phyloP scores from a whole-genome alignment of 768 basidiomycete species.

The Melanogaster broomeanus region DNA sequence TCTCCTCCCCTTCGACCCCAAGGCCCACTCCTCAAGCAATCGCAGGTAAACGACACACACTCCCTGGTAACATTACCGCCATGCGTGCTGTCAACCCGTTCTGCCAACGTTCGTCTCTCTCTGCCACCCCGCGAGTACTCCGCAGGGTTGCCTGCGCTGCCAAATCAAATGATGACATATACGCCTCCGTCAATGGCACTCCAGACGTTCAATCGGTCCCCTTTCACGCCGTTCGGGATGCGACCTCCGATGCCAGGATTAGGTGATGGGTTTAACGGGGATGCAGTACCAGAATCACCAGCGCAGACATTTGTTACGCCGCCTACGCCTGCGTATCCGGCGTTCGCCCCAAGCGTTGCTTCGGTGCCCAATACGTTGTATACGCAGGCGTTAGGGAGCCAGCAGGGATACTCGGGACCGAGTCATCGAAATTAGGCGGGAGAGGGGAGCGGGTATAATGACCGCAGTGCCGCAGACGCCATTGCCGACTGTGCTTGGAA shows the following conservation, averaged over 20 bases:
- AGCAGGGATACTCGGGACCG: conserved; percentile 50
- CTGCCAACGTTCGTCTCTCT: conserved; percentile 22
- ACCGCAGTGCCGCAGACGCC: conserved; percentile 51
- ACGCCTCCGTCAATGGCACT: conserved; percentile 38
- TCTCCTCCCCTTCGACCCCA: conserved; percentile 28
- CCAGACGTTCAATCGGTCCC: conserved; percentile 30
- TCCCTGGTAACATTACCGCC: conserved; percentile 37
- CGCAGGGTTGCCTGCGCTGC: conserved; percentile 8
- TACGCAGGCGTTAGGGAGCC: conserved; percentile 53
- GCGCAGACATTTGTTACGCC: conserved; percentile 35
- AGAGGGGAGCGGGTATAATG: conserved; percentile 43
- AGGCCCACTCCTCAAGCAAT: conserved; percentile 35
- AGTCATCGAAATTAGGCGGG: conserved; percentile 70
- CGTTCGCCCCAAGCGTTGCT: conserved; percentile 51
- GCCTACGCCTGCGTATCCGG: conserved; percentile 72
- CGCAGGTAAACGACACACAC: conserved; percentile 61
- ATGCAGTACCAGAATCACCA: conserved; percentile 7
- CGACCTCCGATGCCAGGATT: conserved; percentile 34
- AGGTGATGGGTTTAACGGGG: conserved; percentile 1
- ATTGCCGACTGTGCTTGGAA: conserved; percentile 49
- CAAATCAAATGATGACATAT: conserved; percentile 16
- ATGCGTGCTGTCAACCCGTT: conserved; percentile 29
- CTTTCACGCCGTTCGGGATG: conserved; percentile 34
- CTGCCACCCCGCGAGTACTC: conserved; percentile 29
- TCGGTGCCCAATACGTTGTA: conserved; percentile 53